Conservation (phyloP, 164 flowering plant species). For the Saururus chinensis region DNA sequence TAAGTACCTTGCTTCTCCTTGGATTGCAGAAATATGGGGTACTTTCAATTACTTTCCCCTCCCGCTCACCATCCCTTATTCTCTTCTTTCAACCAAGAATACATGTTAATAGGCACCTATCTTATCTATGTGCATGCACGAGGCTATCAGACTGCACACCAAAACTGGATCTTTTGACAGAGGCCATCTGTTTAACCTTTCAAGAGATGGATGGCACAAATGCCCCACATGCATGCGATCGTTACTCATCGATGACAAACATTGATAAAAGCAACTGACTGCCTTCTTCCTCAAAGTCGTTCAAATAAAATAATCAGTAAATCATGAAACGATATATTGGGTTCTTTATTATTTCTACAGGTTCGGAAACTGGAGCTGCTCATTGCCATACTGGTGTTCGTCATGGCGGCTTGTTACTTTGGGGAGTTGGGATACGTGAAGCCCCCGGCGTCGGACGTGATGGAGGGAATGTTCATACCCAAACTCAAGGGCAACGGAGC, state of each 20-base stretch:
- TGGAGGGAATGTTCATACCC: conserved; percentile 91
- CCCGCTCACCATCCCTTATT: too few relatives aligned
- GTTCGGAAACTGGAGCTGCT: conserved; percentile 75
- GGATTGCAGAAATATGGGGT: conserved; percentile 83
- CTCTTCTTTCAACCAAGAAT: background rate
- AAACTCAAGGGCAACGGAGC: conserved; percentile 66
- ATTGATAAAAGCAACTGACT: too few relatives aligned
- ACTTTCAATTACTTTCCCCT: conserved; percentile 4
- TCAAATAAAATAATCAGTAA: too few relatives aligned
- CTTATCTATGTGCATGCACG: too few relatives aligned
- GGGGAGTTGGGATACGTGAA: conserved; percentile 77
- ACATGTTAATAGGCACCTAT: background rate
- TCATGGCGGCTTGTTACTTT: conserved; percentile 86
- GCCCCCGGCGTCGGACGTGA: conserved; percentile 54
- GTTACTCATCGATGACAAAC: too few relatives aligned
- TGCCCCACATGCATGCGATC: too few relatives aligned
- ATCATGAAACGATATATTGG: too few relatives aligned
- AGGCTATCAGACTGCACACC: too few relatives aligned
- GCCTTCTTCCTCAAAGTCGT: too few relatives aligned
- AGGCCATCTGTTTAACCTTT: background rate
- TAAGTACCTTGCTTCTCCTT: conserved; percentile 68
- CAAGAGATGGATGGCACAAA: background rate
- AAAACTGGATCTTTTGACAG: too few relatives aligned
- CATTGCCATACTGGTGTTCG: conserved; percentile 59
- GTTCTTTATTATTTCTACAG: conserved; percentile 14